Evolutionary conservation across 1,139 yeast species (phyloP), one percentile per base, ranked within the genome.

Genomic region (Lodderomyces pseudojiufengensis): DNA sequence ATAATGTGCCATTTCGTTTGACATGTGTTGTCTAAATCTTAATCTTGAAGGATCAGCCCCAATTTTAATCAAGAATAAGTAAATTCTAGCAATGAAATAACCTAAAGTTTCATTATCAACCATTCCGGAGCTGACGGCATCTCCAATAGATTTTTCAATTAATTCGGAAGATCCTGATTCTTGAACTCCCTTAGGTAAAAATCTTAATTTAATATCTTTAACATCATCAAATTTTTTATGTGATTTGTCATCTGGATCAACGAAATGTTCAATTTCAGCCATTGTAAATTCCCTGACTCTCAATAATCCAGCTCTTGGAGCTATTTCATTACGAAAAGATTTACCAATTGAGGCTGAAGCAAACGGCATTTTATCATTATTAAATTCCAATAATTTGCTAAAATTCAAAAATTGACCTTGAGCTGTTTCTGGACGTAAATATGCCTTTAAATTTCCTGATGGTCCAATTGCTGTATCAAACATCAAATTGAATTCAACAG

Each of bases 381-480:
- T 94, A 73, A 82, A 85, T 54, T 94, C 98, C 54, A 88, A 78
- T 55, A 94, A 76, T 69, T 92, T 92, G 69, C 78, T 77, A 65
- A 94, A 94, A 75, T 94, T 94, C 57, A 94, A 75, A 65, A 94
- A 94, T 68, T 94, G 98, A 55, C 99, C 98, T 72, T 94, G 99
- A 21, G 99, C 99, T 44, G 99, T 94, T 70, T 94, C 99, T 41
- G 99, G 99, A 66, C 99, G 82, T 58, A 94, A 70, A 66, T 77
- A 94, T 50, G 98, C 98, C 72, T 85, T 88, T 63, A 90, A 70
- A 59, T 83, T 88, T 55, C 98, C 98, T 40, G 97, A 85, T 44
- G 99, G 98, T 37, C 99, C 99, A 61, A 94, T 94, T 41, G 96
- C 96, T 40, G 99, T 94, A 64, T 90, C 97, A 59, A 94, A 94